Conservation (phyloP, 2,329 filamentous ascomycete genomes). For the Exserohilum turcica region DNA sequence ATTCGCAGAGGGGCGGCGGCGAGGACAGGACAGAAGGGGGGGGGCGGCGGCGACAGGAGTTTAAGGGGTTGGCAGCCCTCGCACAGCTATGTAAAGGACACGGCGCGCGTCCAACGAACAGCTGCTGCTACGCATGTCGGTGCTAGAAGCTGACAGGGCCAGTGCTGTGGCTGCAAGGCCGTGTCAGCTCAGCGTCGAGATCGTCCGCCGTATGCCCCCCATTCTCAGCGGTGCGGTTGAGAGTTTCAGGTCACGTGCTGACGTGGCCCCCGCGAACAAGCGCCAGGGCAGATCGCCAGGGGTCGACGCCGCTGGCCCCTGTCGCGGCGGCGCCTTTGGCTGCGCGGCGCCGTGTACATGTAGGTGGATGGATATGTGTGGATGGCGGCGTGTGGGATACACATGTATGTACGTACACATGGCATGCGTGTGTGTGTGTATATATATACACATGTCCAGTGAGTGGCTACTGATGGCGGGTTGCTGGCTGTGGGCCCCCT, state of each 20-base stretch:
- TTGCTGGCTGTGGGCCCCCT: no score
- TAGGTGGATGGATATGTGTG: no score
- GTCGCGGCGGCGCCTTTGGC: no score
- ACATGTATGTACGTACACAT: no score
- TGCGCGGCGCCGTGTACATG: no score
- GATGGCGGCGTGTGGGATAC: no score
- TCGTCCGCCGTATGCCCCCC: conserved; percentile 3
- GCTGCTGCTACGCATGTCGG: no score
- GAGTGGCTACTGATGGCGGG: no score
- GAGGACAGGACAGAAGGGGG: conserved; percentile 4
- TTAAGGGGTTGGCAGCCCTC: conserved; percentile 20
- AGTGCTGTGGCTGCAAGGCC: conserved; percentile 23
- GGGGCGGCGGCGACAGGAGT: conserved; percentile 10
- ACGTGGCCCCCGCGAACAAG: conserved; percentile 12
- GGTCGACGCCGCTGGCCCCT: not conserved
- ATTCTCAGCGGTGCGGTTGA: conserved; percentile 10
- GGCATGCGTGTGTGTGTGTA: no score
- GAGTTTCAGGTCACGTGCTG: conserved; percentile 14
- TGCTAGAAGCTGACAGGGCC: conserved; percentile 13
- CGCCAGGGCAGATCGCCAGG: conserved; percentile 16
- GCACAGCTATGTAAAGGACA: conserved; percentile 9
- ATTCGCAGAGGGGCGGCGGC: conserved; percentile 19
- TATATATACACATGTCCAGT: no score
- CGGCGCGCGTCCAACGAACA: conserved; percentile 8
- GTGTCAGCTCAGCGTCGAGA: conserved; percentile 29